phyloP scores from a whole-genome alignment of 2,329 filamentous ascomycete species.

The Zasmidium citrigriseum region DNA sequence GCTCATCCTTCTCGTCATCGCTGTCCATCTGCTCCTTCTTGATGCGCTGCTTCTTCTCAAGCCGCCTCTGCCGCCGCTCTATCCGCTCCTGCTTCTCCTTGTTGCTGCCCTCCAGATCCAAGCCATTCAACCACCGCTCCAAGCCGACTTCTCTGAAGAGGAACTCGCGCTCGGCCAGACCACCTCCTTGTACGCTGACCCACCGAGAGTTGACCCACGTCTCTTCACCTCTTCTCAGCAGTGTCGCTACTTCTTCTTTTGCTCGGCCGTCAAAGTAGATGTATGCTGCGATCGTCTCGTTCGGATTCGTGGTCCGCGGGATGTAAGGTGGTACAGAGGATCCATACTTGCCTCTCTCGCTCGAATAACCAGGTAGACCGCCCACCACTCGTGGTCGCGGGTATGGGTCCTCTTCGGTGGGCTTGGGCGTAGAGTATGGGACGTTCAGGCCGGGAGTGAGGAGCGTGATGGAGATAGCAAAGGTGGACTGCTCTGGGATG shows the following conservation, averaged over 20 bases:
- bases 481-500: conserved; percentile 89
- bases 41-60: conserved; percentile 85
- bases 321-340: conserved; percentile 78
- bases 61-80: conserved; percentile 54
- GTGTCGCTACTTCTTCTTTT: conserved; percentile 95
- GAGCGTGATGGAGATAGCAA: conserved; percentile 96
- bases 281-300: conserved; percentile 97
- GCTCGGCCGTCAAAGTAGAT: conserved; percentile 96
- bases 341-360: conserved; percentile 54
- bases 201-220: conserved; percentile 99
- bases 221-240: conserved; percentile 89
- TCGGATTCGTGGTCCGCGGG: conserved; percentile 86
- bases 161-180: conserved; percentile 93
- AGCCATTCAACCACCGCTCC: conserved; percentile 92
- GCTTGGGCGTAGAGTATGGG: conserved; percentile 86
- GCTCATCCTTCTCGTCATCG: conserved; percentile 50
- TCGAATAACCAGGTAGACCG: conserved; percentile 59
- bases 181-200: conserved; percentile 95
- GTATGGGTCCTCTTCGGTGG: conserved; percentile 72
- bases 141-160: conserved; percentile 95
- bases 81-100: conserved; percentile 79
- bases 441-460: conserved; percentile 85
- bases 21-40: conserved; percentile 54
- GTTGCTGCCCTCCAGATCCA: conserved; percentile 80
- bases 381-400: conserved; percentile 83